A percentile compares a stretch with the other conserved stretches of the same genome.
These are phyloP conservation scores for Termitomyces sp. DNA, from an alignment of 768 basidiomycete species.

Conservation along the genomic window DNA sequence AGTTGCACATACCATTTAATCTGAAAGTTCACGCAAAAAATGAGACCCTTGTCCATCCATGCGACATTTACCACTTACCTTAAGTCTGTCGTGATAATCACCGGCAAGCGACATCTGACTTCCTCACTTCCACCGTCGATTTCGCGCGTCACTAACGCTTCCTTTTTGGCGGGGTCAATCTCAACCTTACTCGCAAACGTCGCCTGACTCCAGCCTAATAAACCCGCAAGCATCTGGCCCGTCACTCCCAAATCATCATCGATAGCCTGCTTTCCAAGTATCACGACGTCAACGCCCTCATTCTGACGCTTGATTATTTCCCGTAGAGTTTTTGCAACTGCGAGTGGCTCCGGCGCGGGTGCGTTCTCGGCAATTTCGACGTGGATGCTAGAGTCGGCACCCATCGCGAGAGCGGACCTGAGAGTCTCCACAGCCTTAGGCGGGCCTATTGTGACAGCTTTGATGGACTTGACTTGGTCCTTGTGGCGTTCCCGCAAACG, in stretches of 20 bases:
- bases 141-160: constrained; percentile 76
- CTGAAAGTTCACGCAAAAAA: constrained; percentile 26
- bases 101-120: constrained; percentile 71
- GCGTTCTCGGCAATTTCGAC: constrained; percentile 75
- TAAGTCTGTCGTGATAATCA: constrained; percentile 90
- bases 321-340: constrained; percentile 81
- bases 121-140: constrained; percentile 94
- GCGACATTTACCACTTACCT: constrained; percentile 45
- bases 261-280: constrained; percentile 97
- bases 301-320: constrained; percentile 65
- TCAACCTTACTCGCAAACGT: constrained; percentile 91
- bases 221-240: constrained; percentile 94
- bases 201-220: constrained; percentile 90
- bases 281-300: constrained; percentile 72
- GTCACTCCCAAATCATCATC: constrained; percentile 96
- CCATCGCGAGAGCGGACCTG: constrained; percentile 96
- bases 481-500: constrained; percentile 86
- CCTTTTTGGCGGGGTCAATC: constrained; percentile 56
- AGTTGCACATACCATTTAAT: constrained; percentile 56
- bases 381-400: constrained; percentile 90
- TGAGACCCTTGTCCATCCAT: neutral
- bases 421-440: constrained; percentile 86
- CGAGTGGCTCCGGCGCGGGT: constrained; percentile 83
- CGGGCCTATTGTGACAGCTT: constrained; percentile 91
- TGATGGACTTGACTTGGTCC: constrained; percentile 77